These are phyloP conservation scores for Cutaneotrichosporon cavernicola DNA, from an alignment of 1,284 basidiomycete genomes.

Conservation along the genomic window DNA sequence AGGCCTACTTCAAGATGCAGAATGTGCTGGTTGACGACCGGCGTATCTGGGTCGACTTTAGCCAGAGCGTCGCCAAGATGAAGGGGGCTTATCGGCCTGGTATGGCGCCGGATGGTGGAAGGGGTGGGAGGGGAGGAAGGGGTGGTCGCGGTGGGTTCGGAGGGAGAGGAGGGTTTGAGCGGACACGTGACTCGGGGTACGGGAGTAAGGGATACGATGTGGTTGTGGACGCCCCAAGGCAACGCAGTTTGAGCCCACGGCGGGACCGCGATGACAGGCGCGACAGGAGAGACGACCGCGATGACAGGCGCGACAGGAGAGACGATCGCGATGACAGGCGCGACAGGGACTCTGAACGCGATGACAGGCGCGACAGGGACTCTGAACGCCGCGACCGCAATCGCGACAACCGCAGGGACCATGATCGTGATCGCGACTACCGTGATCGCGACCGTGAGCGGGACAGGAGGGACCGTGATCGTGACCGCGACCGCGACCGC, in stretches of 20 bases:
- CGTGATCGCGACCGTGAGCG: neutral
- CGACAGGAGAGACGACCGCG: conserved; percentile 24
- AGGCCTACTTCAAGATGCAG: conserved; percentile 99
- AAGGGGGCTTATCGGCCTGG: conserved; percentile 51
- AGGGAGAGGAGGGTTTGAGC: conserved; percentile 26
- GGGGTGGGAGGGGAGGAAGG: conserved; percentile 37
- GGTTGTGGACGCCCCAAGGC: conserved; percentile 20
- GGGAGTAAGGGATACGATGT: conserved; percentile 15
- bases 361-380: neutral
- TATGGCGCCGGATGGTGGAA: conserved; percentile 28
- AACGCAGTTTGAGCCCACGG: conserved; percentile 31
- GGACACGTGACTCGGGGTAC: conserved; percentile 19
- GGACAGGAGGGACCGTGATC: neutral
- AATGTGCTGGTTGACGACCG: conserved; percentile 98
- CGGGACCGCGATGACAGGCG: conserved; percentile 14
- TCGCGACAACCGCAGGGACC: conserved; percentile 8
- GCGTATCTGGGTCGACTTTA: conserved; percentile 98
- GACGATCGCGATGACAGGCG: conserved; percentile 20
- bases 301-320: conserved; percentile 10
- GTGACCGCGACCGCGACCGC: neutral
- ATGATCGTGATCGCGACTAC: conserved; percentile 7
- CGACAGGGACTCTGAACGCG: conserved; percentile 12
- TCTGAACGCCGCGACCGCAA: neutral
- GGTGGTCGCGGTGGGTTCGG: conserved; percentile 34
- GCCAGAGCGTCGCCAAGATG: conserved; percentile 76